Conservation (phyloP, 352 stramenopile genomes). For the Hyaloperonospora arabidopsidis region DNA sequence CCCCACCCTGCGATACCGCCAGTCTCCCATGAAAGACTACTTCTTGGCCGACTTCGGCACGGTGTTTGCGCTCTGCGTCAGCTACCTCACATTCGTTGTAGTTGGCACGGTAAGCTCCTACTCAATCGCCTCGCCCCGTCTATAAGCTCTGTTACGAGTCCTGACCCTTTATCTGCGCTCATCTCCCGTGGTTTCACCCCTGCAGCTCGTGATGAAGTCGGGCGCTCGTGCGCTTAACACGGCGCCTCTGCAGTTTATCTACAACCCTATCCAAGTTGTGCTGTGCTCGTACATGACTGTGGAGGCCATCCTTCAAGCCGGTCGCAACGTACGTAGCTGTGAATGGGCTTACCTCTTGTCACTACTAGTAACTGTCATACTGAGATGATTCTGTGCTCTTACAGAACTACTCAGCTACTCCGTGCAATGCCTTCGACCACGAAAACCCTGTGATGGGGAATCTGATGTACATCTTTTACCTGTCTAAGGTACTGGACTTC, state of each 20-base stretch:
- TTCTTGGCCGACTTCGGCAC: constrained; percentile 31
- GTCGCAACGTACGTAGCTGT: constrained; percentile 54
- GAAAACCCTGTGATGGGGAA: constrained; percentile 87
- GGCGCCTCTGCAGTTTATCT: constrained; percentile 84
- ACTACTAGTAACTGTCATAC: neutral
- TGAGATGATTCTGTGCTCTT: constrained; percentile 15
- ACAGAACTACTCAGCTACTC: constrained; percentile 73
- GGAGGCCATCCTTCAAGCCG: constrained; percentile 82
- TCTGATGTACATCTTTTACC: constrained; percentile 96
- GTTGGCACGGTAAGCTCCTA: constrained; percentile 23
- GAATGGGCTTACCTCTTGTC: neutral
- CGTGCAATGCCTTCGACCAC: constrained; percentile 86
- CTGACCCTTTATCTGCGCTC: constrained; percentile 4
- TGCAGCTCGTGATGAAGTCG: constrained; percentile 48
- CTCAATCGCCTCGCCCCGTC: neutral
- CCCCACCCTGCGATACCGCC: constrained; percentile 27
- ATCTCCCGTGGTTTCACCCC: neutral
- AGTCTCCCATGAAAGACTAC: constrained; percentile 31
- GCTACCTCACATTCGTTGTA: constrained; percentile 66
- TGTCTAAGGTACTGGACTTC: constrained; percentile 90
- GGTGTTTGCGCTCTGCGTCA: constrained; percentile 41
- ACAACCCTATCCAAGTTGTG: constrained; percentile 93
- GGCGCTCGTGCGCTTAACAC: constrained; percentile 47
- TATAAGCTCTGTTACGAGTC: neutral
- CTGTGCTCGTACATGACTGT: constrained; percentile 92